A percentile compares a stretch with the other conserved stretches of the same genome.
Conservation (phyloP, 176 grass and related monocot species). For the Aechmea fasciata region DNA sequence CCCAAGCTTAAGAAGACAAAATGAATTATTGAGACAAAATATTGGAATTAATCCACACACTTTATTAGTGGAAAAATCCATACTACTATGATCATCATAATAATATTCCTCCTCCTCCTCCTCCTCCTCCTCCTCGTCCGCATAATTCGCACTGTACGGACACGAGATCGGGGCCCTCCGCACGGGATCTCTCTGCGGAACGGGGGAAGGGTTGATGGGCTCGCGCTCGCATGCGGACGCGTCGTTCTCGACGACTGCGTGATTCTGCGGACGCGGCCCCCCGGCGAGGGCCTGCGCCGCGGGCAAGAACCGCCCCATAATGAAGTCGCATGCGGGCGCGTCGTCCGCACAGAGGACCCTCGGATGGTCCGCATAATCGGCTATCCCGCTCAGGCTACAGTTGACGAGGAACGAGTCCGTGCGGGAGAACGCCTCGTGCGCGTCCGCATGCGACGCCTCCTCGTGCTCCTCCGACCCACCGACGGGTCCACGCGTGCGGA, state of each 20-base stretch:
- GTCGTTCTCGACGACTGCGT: conserved; percentile 59
- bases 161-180: conserved; percentile 48
- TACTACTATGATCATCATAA: conserved; percentile 27
- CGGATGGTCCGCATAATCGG: not conserved
- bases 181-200: conserved; percentile 36
- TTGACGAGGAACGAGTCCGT: conserved; percentile 74
- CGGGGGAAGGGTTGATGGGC: conserved; percentile 4
- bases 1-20: conserved; percentile 55
- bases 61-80: conserved; percentile 43
- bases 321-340: conserved; percentile 43
- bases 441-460: conserved; percentile 47
- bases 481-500: conserved; percentile 9
- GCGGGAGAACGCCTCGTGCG: conserved; percentile 69
- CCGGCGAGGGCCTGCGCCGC: conserved; percentile 72
- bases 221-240: conserved; percentile 1
- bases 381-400: conserved; percentile 71
- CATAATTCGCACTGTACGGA: conserved; percentile 26
- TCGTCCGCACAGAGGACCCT: conserved; percentile 15
- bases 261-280: conserved; percentile 56
- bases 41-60: conserved; percentile 77
- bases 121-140: conserved; percentile 35
- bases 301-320: conserved; percentile 82
- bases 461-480: not conserved
- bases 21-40: conserved; percentile 61
- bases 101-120: conserved; percentile 41